Conservation (phyloP, 2,329 filamentous ascomycete genomes). For the Hypoxylon sp. region DNA sequence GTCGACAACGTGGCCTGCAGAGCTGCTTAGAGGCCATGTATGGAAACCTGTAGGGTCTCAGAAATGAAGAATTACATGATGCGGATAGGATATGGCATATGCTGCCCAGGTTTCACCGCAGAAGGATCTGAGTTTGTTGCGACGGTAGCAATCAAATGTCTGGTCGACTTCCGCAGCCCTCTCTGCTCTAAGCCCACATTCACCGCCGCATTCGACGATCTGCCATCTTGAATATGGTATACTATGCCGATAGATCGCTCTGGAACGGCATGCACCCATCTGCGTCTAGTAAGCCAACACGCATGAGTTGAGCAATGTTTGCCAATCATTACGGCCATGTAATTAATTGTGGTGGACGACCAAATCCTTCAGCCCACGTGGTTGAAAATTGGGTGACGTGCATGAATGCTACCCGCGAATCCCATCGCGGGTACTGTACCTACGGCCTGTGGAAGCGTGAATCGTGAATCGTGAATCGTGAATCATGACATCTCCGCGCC, state of each 20-base stretch:
- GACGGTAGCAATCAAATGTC: slow-evolving; percentile 21
- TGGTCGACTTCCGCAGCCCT: slow-evolving; percentile 4
- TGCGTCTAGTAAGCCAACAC: slow-evolving; percentile 41
- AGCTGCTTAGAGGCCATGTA: slow-evolving; percentile 9
- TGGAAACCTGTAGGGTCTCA: slow-evolving; percentile 18
- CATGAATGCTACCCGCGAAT: slow-evolving; percentile 40
- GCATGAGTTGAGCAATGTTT: slow-evolving; percentile 13
- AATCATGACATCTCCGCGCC: slow-evolving; percentile 54
- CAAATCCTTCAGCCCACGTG: slow-evolving; percentile 43
- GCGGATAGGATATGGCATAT: slow-evolving; percentile 17
- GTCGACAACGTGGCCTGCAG: slow-evolving; percentile 39
- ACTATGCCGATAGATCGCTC: slow-evolving; percentile 34
- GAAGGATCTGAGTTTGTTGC: slow-evolving; percentile 37
- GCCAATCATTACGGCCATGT: slow-evolving; percentile 6
- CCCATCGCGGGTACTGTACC: slow-evolving; percentile 23
- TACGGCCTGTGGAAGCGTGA: background rate
- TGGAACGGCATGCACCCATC: slow-evolving; percentile 31
- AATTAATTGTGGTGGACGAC: slow-evolving; percentile 13
- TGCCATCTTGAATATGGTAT: slow-evolving; percentile 27
- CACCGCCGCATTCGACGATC: slow-evolving; percentile 27
- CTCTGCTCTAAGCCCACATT: slow-evolving; percentile 22
- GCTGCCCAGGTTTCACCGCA: slow-evolving; percentile 33
- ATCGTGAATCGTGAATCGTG: background rate
- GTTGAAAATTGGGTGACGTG: slow-evolving; percentile 43
- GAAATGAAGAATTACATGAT: slow-evolving; percentile 12